Base-by-base conservation (phyloP, 2,329 filamentous ascomycete species). In the Cyphellophora europaea region DNA sequence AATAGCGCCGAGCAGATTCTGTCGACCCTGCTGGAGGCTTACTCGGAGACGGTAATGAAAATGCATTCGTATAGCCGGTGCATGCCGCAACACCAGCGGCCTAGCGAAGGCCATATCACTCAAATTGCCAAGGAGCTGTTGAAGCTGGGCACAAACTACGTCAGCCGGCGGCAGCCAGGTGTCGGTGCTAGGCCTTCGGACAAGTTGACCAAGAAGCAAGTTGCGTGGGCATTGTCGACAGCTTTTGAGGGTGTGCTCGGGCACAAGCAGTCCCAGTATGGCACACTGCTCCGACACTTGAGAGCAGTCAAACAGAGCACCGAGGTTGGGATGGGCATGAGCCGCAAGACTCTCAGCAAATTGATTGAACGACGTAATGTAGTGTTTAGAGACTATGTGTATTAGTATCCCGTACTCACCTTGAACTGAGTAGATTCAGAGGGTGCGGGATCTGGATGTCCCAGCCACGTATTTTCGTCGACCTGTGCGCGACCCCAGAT, bases 1-100 rank as follows among this genome's bases (percentile, higher is more conserved):
- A 96, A 96, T 61, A 73, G 77, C 3, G 54, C 71, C 5, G 47
- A 55, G 3, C 83, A 78, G 0, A 81, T 91, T 10, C 65, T 89
- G 4, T 57, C 62, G n/a, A 93, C 91, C 48, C 63, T 95, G 3
- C 74, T 79, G 50, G 69, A 71, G n/a, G 77, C 77, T 19, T 89
- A 95, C 49, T 51, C 66, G 12, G 85, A 93, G 55, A 78, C 82
- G 5, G 87, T 85, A 6, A 77, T 75, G 61, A 93, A 89, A 61
- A 72, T 71, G 56, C 72, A 76, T 46, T 62, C 69, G 41, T 79
- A 80, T 50, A 59, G 68, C 43, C 66, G 62, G 39, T 77, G 74
- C 39, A 63, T 95, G 19, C 66, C 72, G 2, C 54, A 50, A 19
- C 49, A 52, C 4, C 72, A 69, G 47, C 74, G 72, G 44, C 82